A percentile compares a stretch with the other conserved stretches of the same genome.
phyloP scores from a whole-genome alignment of 169 alveolate species.

The Plasmodium knowlesi region DNA sequence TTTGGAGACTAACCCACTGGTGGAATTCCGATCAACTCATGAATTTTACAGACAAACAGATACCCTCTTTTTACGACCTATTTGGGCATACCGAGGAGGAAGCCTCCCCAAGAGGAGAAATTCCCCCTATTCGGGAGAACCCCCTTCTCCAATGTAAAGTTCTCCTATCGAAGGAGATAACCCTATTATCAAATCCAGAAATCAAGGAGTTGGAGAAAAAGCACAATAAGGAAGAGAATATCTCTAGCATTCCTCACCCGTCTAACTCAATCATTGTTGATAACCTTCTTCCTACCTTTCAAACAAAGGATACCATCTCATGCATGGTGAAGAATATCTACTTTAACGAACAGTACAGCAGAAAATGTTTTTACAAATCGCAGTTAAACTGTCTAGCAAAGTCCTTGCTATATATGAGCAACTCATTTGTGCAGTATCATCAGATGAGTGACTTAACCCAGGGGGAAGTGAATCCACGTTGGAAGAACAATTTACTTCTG shows the following conservation, averaged over 20 bases:
- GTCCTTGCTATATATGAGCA: conserved; percentile 6
- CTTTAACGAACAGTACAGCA: neutral
- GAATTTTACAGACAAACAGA: neutral
- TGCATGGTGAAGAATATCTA: neutral
- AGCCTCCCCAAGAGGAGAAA: neutral
- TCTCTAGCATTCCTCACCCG: neutral
- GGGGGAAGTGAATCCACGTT: neutral
- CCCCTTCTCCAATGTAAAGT: neutral
- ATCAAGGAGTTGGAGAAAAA: neutral
- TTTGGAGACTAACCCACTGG: neutral
- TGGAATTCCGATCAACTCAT: neutral
- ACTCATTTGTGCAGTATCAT: neutral
- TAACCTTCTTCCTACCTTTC: neutral
- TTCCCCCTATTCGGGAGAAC: neutral
- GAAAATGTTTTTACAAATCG: neutral
- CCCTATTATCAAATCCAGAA: neutral
- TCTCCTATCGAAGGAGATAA: neutral
- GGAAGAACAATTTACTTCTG: neutral
- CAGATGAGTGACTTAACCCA: too few relatives aligned
- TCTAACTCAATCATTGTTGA: neutral
- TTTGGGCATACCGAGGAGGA: neutral
- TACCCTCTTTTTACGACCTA: neutral
- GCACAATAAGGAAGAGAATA: neutral
- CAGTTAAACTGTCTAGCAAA: conserved; percentile 26
- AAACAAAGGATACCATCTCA: neutral